Evolutionary conservation across 2,329 filamentous ascomycete species (phyloP).

Genomic region (Paramyrothecium roridum): DNA sequence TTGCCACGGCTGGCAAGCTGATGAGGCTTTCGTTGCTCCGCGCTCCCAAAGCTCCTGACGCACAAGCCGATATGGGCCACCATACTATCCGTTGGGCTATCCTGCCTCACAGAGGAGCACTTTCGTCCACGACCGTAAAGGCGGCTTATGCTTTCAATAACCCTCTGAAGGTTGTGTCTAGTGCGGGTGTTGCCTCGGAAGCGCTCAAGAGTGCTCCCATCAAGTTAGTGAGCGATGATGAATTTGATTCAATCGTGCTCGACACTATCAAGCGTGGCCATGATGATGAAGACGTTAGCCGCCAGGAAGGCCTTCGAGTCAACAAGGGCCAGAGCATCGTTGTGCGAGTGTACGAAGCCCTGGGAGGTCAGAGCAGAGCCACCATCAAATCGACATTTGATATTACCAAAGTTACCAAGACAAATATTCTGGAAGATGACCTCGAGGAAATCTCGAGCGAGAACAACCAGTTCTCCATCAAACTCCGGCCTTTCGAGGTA

Average conservation of each 20-base stretch:
- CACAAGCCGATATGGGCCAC: slow-evolving; percentile 87
- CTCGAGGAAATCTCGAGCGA: slow-evolving; percentile 58
- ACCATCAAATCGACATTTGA: slow-evolving; percentile 65
- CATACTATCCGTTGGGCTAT: slow-evolving; percentile 90
- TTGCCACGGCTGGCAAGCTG: slow-evolving; percentile 81
- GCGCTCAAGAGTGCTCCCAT: slow-evolving; percentile 46
- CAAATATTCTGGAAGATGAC: slow-evolving; percentile 87
- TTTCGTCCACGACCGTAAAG: slow-evolving; percentile 72
- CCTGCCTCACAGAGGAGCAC: slow-evolving; percentile 72
- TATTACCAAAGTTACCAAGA: slow-evolving; percentile 76
- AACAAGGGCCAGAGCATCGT: slow-evolving; percentile 77
- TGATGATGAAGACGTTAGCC: slow-evolving; percentile 72
- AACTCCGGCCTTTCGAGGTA: slow-evolving; percentile 79
- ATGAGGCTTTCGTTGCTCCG: slow-evolving; percentile 88
- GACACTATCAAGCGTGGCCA: slow-evolving; percentile 94
- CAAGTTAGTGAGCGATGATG: slow-evolving; percentile 58
- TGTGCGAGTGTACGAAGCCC: slow-evolving; percentile 79
- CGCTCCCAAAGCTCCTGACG: slow-evolving; percentile 88
- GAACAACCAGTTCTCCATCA: slow-evolving; percentile 54
- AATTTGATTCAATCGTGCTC: slow-evolving; percentile 64
- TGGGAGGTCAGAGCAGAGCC: slow-evolving; percentile 77
- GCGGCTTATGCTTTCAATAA: slow-evolving; percentile 91
- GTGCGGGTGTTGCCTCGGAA: slow-evolving; percentile 21
- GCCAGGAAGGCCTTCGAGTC: slow-evolving; percentile 56
- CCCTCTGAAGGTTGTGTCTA: slow-evolving; percentile 51